phyloP scores from a whole-genome alignment of 2,329 filamentous ascomycete genomes.

The Ascochyta lentis region DNA sequence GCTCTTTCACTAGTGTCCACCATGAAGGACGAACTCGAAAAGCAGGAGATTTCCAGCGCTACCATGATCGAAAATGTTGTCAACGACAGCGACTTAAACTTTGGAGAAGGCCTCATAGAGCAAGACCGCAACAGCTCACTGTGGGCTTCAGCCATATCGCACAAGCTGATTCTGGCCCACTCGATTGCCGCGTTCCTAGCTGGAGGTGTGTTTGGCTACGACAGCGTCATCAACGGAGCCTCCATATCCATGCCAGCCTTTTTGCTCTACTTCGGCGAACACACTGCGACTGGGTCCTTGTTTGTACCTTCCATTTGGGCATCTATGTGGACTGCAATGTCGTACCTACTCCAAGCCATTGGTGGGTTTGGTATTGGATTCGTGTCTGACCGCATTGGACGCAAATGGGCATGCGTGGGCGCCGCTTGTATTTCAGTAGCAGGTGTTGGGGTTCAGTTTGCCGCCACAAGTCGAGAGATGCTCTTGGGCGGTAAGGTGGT shows the following conservation, averaged over 20 bases:
- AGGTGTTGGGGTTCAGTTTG: conserved; percentile 12
- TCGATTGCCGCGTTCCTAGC: conserved; percentile 12
- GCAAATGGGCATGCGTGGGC: conserved; percentile 12
- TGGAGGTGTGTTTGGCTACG: conserved; percentile 16
- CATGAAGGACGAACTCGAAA: conserved; percentile 2
- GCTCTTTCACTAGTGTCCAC: background rate
- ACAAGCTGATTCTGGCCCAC: conserved; percentile 9
- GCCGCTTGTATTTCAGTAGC: conserved; percentile 6
- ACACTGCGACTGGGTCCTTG: conserved; percentile 1
- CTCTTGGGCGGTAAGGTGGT: conserved; percentile 12
- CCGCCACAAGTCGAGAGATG: conserved; percentile 8
- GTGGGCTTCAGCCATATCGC: conserved; percentile 11
- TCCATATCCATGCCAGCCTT: conserved; percentile 16
- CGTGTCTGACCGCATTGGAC: conserved; percentile 13
- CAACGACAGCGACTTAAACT: conserved; percentile 4
- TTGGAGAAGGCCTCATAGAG: conserved; percentile 9
- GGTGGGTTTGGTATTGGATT: conserved; percentile 15
- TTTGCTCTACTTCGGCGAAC: conserved; percentile 13
- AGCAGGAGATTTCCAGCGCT: conserved; percentile 1
- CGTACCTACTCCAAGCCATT: conserved; percentile 15
- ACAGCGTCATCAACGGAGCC: conserved; percentile 18
- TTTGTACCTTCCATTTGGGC: conserved; percentile 17
- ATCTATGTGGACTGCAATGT: conserved; percentile 18
- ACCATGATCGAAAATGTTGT: conserved; percentile 12
- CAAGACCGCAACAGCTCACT: conserved; percentile 9